A percentile compares a stretch with the other conserved stretches of the same genome.
phyloP scores from a whole-genome alignment of 75 land plant species.

The Pinus taeda region DNA sequence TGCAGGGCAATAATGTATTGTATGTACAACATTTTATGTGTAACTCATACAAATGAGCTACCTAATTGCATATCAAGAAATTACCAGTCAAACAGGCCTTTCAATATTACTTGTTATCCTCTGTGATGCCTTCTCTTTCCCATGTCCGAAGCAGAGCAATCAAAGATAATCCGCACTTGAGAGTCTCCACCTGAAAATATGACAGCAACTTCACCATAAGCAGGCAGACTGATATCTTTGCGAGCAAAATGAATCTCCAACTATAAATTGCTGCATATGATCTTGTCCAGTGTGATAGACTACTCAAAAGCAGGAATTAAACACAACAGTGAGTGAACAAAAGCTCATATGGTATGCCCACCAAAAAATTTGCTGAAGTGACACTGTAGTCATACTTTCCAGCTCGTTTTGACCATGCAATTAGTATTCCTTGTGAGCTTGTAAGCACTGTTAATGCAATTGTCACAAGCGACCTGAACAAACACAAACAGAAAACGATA shows the following conservation, averaged over 20 bases:
- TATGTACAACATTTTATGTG: background rate
- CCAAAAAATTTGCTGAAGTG: conserved; percentile 83
- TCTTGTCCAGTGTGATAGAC: background rate
- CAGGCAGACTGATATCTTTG: background rate
- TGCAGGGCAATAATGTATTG: no score
- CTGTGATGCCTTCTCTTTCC: conserved; percentile 78
- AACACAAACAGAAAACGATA: background rate
- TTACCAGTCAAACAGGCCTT: conserved; percentile 12
- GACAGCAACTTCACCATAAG: background rate
- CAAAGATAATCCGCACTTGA: conserved; percentile 81
- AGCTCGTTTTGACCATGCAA: conserved; percentile 87
- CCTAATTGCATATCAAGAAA: background rate
- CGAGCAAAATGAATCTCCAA: background rate
- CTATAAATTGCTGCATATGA: background rate
- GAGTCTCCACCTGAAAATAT: conserved; percentile 61
- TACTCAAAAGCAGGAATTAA: background rate
- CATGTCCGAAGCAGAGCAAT: conserved; percentile 58
- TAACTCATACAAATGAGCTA: conserved; percentile 4
- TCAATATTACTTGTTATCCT: conserved; percentile 68
- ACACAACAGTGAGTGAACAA: background rate
- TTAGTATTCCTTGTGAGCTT: conserved; percentile 86
- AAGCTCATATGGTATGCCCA: conserved; percentile 16
- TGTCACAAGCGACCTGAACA: conserved; percentile 62
- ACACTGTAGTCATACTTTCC: conserved; percentile 90
- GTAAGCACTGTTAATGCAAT: conserved; percentile 80